Conservation (phyloP, 2,329 filamentous ascomycete genomes). For the Alternaria brassicicola region DNA sequence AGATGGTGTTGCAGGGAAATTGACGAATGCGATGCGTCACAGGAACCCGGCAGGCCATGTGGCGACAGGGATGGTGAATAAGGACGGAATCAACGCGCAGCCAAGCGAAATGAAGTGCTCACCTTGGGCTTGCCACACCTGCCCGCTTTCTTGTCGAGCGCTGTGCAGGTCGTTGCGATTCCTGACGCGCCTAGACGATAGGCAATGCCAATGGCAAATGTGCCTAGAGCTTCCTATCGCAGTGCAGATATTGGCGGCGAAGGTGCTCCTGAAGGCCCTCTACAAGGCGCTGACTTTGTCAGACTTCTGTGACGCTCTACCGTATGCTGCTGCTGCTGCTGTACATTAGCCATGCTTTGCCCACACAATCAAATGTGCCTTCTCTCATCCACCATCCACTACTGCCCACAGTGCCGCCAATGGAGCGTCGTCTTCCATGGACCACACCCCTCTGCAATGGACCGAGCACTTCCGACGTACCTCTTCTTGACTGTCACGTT, state of each 20-base stretch:
- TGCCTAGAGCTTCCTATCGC: constrained; percentile 8
- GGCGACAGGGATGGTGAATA: constrained; percentile 37
- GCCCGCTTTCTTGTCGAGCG: constrained; percentile 15
- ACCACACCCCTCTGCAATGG: constrained; percentile 6
- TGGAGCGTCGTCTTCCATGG: background rate
- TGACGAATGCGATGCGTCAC: constrained; percentile 35
- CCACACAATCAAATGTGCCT: constrained; percentile 6
- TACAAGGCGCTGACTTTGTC: constrained; percentile 20
- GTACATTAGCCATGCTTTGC: constrained; percentile 44
- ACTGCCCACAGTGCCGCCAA: background rate
- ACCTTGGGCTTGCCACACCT: constrained; percentile 38
- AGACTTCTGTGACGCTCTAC: constrained; percentile 16
- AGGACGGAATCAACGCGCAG: constrained; percentile 20
- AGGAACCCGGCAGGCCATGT: constrained; percentile 40
- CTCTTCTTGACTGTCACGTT: constrained; percentile 20
- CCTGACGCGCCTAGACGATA: background rate
- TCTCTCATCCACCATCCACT: constrained; percentile 3
- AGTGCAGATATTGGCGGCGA: constrained; percentile 7
- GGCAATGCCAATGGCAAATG: constrained; percentile 7
- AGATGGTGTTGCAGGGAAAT: constrained; percentile 40
- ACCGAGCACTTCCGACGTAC: constrained; percentile 32
- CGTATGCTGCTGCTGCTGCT: constrained; percentile 28
- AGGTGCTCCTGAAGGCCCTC: constrained; percentile 25
- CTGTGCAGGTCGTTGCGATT: constrained; percentile 6
- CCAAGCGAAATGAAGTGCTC: constrained; percentile 43